A percentile compares a stretch with the other conserved stretches of the same genome.
Evolutionary conservation across 177 flowering plant species (phyloP).

Genomic region (Vitis hybrid): DNA sequence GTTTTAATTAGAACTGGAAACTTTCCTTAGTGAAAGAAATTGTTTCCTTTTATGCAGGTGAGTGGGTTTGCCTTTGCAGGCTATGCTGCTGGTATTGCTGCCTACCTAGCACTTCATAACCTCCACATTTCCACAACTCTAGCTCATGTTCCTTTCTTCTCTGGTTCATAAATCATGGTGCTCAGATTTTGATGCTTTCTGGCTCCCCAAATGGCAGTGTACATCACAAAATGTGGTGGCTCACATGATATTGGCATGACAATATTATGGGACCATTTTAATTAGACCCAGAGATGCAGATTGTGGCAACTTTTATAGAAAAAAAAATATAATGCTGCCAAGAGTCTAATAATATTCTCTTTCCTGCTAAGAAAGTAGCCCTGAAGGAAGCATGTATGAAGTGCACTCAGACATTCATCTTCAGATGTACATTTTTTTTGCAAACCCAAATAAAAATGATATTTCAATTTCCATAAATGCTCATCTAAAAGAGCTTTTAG

Average conservation of each 20-base stretch:
- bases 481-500: too few relatives aligned
- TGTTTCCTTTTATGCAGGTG: conserved; percentile 50
- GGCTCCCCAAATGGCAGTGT: neutral
- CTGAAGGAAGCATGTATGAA: too few relatives aligned
- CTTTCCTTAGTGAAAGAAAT: neutral
- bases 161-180: conserved; percentile 42
- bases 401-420: too few relatives aligned
- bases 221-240: neutral
- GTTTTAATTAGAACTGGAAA: neutral
- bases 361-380: too few relatives aligned
- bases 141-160: conserved; percentile 68
- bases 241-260: neutral
- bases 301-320: too few relatives aligned
- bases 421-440: too few relatives aligned
- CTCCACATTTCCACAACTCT: conserved; percentile 52
- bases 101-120: conserved; percentile 74
- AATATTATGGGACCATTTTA: too few relatives aligned
- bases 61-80: conserved; percentile 97
- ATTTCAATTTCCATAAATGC: too few relatives aligned
- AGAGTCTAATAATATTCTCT: too few relatives aligned
- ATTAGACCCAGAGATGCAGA: too few relatives aligned
- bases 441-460: too few relatives aligned
- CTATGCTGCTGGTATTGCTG: conserved; percentile 84
- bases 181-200: neutral
- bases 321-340: too few relatives aligned